phyloP scores from a whole-genome alignment of 2,329 filamentous ascomycete species.

The Cladosporium velox region DNA sequence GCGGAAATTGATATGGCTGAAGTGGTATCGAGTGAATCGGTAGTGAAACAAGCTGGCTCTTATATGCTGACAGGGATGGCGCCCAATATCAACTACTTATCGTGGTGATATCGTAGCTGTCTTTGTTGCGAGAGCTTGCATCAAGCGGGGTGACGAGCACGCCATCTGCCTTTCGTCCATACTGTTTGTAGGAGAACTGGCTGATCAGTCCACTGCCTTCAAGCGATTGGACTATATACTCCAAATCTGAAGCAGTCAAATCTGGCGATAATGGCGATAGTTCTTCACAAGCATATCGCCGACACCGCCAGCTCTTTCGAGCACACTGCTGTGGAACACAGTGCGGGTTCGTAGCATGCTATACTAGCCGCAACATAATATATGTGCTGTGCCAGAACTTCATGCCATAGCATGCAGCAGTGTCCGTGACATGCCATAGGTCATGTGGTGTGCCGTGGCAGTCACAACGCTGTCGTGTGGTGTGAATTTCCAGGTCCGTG shows the following conservation, averaged over 20 bases:
- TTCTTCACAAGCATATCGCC: background rate
- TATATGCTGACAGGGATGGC: conserved; percentile 41
- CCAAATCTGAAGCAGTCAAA: background rate
- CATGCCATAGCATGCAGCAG: background rate
- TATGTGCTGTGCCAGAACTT: background rate
- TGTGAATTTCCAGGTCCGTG: background rate
- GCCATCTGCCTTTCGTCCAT: background rate
- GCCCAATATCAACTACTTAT: background rate
- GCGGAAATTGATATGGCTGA: background rate
- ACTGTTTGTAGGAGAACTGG: background rate
- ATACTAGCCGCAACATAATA: background rate
- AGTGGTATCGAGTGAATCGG: background rate
- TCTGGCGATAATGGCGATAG: background rate
- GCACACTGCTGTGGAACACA: background rate
- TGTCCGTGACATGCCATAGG: background rate
- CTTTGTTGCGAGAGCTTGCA: conserved; percentile 1
- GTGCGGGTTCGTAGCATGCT: background rate
- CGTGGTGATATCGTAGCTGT: background rate
- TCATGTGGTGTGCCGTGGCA: background rate
- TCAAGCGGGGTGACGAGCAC: conserved; percentile 2
- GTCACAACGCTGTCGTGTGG: background rate
- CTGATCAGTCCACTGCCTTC: background rate
- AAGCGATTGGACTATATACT: background rate
- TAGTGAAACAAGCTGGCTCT: background rate
- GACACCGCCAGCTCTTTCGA: background rate